phyloP scores from a whole-genome alignment of 495 filamentous ascomycete genomes.

The Aspergillus funiculosus region DNA sequence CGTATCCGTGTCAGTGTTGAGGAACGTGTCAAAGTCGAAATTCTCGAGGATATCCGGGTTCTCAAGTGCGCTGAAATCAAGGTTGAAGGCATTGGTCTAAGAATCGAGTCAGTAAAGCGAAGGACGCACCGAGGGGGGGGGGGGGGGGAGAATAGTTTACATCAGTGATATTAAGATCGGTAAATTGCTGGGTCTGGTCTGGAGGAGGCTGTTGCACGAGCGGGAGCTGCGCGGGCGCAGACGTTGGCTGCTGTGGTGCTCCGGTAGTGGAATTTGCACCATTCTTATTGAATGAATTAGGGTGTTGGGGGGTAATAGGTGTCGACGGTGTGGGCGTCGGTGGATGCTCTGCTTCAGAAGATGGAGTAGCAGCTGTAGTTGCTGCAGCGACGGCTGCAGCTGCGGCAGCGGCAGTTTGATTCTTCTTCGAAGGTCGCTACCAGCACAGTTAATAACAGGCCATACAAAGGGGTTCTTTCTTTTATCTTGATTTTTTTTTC shows the following conservation, averaged over 20 bases:
- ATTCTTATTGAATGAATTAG: conserved; percentile 54
- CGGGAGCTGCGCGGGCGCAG: conserved; percentile 36
- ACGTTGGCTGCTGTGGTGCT: conserved; percentile 35
- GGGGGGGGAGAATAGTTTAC: conserved; percentile 37
- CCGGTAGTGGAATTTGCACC: conserved; percentile 47
- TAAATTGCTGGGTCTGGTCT: conserved; percentile 41
- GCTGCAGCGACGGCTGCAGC: conserved; percentile 46
- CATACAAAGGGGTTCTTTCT: conserved; percentile 14
- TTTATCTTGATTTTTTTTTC: not conserved
- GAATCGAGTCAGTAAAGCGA: conserved; percentile 19
- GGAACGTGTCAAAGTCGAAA: conserved; percentile 95
- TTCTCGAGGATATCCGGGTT: conserved; percentile 72
- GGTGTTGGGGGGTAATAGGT: conserved; percentile 78
- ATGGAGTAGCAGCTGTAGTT: conserved; percentile 60
- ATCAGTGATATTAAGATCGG: conserved; percentile 36
- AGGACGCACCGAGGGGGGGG: conserved; percentile 1
- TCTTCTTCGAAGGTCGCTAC: conserved; percentile 58
- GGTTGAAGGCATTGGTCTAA: conserved; percentile 38
- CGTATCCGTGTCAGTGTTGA: conserved; percentile 56
- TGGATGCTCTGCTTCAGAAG: conserved; percentile 66
- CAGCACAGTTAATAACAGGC: conserved; percentile 12
- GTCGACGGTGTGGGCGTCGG: conserved; percentile 77
- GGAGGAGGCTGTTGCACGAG: conserved; percentile 43
- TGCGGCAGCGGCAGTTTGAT: conserved; percentile 32
- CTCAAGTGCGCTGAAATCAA: conserved; percentile 58